phyloP scores from a whole-genome alignment of 352 stramenopile species.

The Globisporangium heterothallicum region DNA sequence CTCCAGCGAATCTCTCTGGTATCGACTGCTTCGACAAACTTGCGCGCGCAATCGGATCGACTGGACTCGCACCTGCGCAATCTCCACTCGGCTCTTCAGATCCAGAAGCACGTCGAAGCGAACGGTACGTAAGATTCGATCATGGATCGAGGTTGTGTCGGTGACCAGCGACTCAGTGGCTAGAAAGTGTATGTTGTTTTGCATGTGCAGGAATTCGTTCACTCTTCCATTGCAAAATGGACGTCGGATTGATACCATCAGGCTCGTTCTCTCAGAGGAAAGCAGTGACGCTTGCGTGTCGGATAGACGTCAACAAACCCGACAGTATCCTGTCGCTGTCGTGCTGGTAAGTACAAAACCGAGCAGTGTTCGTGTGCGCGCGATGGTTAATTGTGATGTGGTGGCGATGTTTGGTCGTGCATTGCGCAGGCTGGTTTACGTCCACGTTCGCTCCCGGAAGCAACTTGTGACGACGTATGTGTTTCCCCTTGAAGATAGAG shows the following conservation, averaged over 20 bases:
- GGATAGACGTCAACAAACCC: constrained; percentile 6
- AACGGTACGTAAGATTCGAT: constrained; percentile 14
- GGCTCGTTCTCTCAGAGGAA: constrained; percentile 10
- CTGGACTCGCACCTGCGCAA: constrained; percentile 33
- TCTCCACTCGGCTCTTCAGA: constrained; percentile 38
- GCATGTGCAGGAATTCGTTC: constrained; percentile 7
- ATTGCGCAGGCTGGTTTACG: constrained; percentile 23
- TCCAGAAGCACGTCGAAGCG: constrained; percentile 21
- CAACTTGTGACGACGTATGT: constrained; percentile 26
- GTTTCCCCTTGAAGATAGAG: constrained; percentile 23
- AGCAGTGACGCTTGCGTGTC: constrained; percentile 9
- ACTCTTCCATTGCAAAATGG: constrained; percentile 9
- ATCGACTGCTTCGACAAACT: constrained; percentile 21
- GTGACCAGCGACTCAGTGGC: too few species aligned
- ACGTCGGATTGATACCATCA: neutral
- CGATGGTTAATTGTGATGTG: neutral
- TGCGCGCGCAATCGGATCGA: constrained; percentile 27
- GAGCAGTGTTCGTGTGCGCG: neutral
- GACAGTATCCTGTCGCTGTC: constrained; percentile 7
- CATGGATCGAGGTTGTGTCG: too few species aligned
- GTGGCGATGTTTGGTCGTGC: neutral
- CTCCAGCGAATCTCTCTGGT: constrained; percentile 33
- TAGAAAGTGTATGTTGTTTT: too few species aligned
- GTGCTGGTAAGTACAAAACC: constrained; percentile 8
- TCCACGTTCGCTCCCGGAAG: constrained; percentile 28